These are phyloP conservation scores for Lipomyces anomalus DNA, from an alignment of 805 yeast species.

Conservation along the genomic window DNA sequence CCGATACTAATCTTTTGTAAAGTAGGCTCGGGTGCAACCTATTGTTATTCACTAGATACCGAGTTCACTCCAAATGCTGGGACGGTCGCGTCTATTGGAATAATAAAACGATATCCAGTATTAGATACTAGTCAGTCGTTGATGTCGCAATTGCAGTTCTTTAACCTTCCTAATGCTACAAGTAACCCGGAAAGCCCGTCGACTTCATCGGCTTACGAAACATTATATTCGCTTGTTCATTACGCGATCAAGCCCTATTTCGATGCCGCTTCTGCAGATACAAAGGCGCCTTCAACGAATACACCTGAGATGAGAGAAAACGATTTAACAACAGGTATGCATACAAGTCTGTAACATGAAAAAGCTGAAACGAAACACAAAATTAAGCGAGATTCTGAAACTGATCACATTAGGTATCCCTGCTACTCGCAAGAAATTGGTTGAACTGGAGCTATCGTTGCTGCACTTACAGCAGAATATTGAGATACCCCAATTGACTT, in stretches of 20 bases:
- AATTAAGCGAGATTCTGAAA: neutral
- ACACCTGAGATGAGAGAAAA: constrained; percentile 8
- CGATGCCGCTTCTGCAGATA: constrained; percentile 42
- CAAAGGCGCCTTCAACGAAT: constrained; percentile 5
- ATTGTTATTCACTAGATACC: constrained; percentile 9
- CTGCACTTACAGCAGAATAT: constrained; percentile 62
- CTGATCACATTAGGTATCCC: constrained; percentile 33
- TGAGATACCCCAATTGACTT: constrained; percentile 58
- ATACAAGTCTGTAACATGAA: constrained; percentile 2
- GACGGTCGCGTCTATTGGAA: constrained; percentile 24
- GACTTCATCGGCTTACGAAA: constrained; percentile 39
- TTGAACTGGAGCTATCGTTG: constrained; percentile 61
- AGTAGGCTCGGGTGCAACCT: too few species aligned
- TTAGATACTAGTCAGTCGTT: constrained; percentile 16
- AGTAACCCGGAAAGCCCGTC: constrained; percentile 3
- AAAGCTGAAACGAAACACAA: constrained; percentile 8
- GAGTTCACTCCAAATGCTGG: constrained; percentile 7
- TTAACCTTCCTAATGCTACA: constrained; percentile 33
- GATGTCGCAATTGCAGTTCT: constrained; percentile 34
- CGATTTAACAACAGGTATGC: constrained; percentile 10
- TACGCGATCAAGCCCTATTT: constrained; percentile 67
- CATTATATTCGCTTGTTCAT: constrained; percentile 53
- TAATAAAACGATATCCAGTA: constrained; percentile 25
- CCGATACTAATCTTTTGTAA: neutral
- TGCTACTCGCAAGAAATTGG: constrained; percentile 54